Evolutionary conservation across 78 protist species (phyloP).

Genomic region (Capsaspora owczarzaki): DNA sequence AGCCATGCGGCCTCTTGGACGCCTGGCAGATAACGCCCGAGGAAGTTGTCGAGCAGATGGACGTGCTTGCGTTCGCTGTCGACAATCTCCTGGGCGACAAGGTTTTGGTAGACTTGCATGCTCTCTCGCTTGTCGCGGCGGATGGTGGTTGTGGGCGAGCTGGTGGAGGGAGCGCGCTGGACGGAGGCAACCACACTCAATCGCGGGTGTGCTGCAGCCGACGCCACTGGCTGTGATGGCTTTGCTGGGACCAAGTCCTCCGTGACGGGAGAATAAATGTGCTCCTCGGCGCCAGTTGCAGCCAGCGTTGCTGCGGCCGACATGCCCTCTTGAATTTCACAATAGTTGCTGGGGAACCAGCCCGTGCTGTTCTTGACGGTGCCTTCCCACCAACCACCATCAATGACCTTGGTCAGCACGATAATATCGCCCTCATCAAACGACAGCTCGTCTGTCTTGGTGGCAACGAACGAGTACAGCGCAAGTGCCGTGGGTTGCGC

Average conservation of each 20-base stretch:
- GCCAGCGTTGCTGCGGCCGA: too few species aligned
- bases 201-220: neutral
- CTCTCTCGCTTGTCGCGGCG: neutral
- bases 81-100: neutral
- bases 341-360: slow-evolving; percentile 55
- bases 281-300: too few species aligned
- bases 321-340: too few species aligned
- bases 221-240: neutral
- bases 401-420: neutral
- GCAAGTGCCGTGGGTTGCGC: too few species aligned
- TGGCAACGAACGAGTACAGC: neutral
- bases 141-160: neutral
- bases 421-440: neutral
- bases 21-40: neutral
- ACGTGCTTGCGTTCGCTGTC: neutral
- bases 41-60: neutral
- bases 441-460: neutral
- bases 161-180: neutral
- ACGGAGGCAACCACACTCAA: neutral
- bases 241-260: neutral
- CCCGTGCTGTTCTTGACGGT: slow-evolving; percentile 55
- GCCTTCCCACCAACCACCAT: slow-evolving; percentile 78
- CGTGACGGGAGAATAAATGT: too few species aligned
- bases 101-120: neutral
- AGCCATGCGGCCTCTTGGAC: neutral